Evolutionary conservation across 805 yeast genomes (phyloP).

Genomic region (Yarrowia deformans): DNA sequence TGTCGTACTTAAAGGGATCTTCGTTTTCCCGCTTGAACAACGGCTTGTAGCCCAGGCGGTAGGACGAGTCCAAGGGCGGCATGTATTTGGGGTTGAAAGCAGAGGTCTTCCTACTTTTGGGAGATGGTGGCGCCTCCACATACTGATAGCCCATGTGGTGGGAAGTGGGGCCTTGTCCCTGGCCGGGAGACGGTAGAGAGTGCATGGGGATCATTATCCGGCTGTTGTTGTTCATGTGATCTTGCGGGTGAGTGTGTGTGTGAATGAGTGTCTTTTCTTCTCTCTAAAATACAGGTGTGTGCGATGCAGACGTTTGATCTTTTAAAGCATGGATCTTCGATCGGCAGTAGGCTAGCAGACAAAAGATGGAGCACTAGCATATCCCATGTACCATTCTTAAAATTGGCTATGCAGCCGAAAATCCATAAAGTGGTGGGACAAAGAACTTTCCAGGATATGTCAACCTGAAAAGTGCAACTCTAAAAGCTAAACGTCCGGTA

Average conservation of each 20-base stretch:
- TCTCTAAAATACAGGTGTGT: not conserved
- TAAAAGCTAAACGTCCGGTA: not conserved
- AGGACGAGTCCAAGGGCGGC: constrained; percentile 26
- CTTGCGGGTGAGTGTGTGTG: not conserved
- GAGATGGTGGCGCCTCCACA: constrained; percentile 28
- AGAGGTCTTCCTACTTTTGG: constrained; percentile 3
- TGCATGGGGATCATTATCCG: constrained; percentile 30
- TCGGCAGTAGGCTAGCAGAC: constrained; percentile 27
- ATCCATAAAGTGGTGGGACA: not conserved
- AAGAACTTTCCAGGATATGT: not conserved
- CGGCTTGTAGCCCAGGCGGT: constrained; percentile 34
- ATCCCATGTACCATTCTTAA: constrained; percentile 30
- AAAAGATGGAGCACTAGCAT: constrained; percentile 35
- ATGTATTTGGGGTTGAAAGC: constrained; percentile 31
- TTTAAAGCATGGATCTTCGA: constrained; percentile 29
- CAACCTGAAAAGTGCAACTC: not conserved
- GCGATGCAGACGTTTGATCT: constrained; percentile 13
- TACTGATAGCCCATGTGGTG: constrained; percentile 26
- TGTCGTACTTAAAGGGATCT: constrained; percentile 29
- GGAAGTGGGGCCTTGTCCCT: not conserved
- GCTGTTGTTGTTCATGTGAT: constrained; percentile 17
- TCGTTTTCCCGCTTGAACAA: constrained; percentile 16
- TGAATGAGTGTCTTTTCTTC: not conserved
- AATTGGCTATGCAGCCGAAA: constrained; percentile 38
- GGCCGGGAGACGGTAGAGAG: constrained; percentile 36